Conservation (phyloP, 306 rosid genomes). For the Cicer judaicum region DNA sequence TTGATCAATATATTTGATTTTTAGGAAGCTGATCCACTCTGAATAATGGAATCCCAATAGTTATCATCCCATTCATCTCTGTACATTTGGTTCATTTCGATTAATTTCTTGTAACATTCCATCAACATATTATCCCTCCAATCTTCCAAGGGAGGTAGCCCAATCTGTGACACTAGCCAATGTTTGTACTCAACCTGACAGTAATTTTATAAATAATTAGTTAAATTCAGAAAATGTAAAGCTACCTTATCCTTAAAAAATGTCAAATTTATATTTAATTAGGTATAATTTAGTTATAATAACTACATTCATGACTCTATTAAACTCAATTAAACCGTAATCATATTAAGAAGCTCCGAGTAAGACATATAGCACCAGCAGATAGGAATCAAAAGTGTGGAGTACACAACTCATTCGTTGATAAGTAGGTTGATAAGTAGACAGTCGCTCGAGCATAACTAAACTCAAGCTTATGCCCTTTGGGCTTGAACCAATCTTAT, state of each 20-base stretch:
- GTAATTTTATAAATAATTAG: background rate
- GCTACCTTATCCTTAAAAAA: background rate
- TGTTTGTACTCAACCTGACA: slow-evolving; percentile 44
- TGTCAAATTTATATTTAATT: too few relatives aligned
- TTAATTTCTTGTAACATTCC: slow-evolving; percentile 2
- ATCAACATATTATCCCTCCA: slow-evolving; percentile 42
- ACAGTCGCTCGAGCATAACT: too few relatives aligned
- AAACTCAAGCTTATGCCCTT: too few relatives aligned
- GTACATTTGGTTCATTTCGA: background rate
- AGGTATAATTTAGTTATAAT: too few relatives aligned
- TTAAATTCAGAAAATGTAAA: background rate
- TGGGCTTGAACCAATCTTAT: too few relatives aligned
- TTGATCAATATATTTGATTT: background rate
- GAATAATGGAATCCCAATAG: slow-evolving; percentile 44
- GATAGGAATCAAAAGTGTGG: too few relatives aligned
- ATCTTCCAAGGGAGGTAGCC: slow-evolving; percentile 40
- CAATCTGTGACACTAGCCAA: slow-evolving; percentile 42
- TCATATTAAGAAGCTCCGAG: too few relatives aligned
- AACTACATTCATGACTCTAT: too few relatives aligned
- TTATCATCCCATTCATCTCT: slow-evolving; percentile 55
- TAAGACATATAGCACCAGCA: too few relatives aligned
- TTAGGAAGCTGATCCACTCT: slow-evolving; percentile 4
- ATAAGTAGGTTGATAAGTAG: too few relatives aligned
- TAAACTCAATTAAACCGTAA: background rate
- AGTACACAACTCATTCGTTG: too few relatives aligned